Conservation (phyloP, 768 basidiomycete genomes). For the Gymnopilus dilepis region DNA sequence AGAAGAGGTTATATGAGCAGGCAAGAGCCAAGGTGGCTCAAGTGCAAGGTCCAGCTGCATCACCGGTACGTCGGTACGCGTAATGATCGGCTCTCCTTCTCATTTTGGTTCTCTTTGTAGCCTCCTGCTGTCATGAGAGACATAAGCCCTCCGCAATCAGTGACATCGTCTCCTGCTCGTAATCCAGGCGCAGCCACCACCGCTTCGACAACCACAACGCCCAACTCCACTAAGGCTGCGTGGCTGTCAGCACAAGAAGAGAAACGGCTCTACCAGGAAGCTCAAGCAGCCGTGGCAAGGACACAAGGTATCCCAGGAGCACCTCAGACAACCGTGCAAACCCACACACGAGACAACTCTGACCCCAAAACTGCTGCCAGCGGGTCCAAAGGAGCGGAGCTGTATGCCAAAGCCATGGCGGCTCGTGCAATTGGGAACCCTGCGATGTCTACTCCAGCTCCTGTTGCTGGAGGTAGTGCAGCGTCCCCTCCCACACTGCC, state of each 20-base stretch:
- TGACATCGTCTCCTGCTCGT: constrained; percentile 26
- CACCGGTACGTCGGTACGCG: constrained; percentile 37
- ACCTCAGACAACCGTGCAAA: constrained; percentile 30
- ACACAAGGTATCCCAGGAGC: constrained; percentile 51
- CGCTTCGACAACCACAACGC: constrained; percentile 18
- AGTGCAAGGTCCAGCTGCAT: constrained; percentile 49
- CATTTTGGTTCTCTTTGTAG: constrained; percentile 20
- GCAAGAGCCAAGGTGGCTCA: constrained; percentile 65
- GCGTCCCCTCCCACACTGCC: constrained; percentile 7
- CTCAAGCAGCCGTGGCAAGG: constrained; percentile 66
- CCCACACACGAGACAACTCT: constrained; percentile 27
- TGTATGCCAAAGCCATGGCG: constrained; percentile 40
- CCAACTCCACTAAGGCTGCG: constrained; percentile 19
- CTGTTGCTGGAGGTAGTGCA: constrained; percentile 25
- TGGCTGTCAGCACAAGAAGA: constrained; percentile 82
- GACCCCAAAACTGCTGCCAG: constrained; percentile 27
- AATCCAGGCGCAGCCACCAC: not conserved
- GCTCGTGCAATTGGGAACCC: constrained; percentile 25
- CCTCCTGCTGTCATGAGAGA: constrained; percentile 24
- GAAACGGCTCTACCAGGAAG: constrained; percentile 70
- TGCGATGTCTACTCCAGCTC: constrained; percentile 9
- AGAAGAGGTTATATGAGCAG: constrained; percentile 71
- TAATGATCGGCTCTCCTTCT: constrained; percentile 1
- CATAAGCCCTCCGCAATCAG: constrained; percentile 26
- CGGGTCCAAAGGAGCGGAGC: constrained; percentile 28